Evolutionary conservation across 2,329 filamentous ascomycete species (phyloP).

Genomic region (Elsinoe ampelina): DNA sequence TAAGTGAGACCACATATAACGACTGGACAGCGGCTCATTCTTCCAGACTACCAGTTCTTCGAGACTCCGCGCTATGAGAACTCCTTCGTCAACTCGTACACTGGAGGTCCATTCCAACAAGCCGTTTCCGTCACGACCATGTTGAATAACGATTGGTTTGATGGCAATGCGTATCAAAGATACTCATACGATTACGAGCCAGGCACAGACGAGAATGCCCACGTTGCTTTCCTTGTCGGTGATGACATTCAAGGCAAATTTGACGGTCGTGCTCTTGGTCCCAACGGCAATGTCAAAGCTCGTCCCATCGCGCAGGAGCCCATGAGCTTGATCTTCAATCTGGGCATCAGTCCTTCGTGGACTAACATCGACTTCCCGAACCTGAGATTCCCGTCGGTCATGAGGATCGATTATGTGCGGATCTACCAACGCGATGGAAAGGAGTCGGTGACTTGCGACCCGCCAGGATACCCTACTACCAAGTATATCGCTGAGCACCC

Average conservation of each 20-base stretch:
- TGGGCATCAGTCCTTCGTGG: constrained; percentile 49
- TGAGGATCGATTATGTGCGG: constrained; percentile 59
- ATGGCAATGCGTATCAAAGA: constrained; percentile 52
- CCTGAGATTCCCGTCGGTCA: constrained; percentile 42
- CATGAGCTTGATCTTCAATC: constrained; percentile 57
- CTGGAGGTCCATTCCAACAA: constrained; percentile 54
- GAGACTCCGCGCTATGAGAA: constrained; percentile 43
- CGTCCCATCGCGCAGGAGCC: constrained; percentile 58
- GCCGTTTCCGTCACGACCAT: constrained; percentile 53
- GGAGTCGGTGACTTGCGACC: constrained; percentile 54
- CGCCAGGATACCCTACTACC: constrained; percentile 56
- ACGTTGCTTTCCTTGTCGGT: constrained; percentile 61
- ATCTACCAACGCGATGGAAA: constrained; percentile 56
- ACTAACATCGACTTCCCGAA: constrained; percentile 37
- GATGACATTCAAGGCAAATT: constrained; percentile 56
- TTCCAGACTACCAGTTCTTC: constrained; percentile 39
- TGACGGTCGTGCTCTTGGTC: constrained; percentile 49
- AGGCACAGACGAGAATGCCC: constrained; percentile 42
- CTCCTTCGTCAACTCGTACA: constrained; percentile 51
- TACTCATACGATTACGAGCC: constrained; percentile 57
- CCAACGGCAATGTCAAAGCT: constrained; percentile 62
- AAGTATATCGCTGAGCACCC: constrained; percentile 55
- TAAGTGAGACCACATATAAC: constrained; percentile 24
- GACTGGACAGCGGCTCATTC: neutral
- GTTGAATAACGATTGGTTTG: constrained; percentile 58